Percentiles rank a stretch among this genome's conserved stretches.
Conservation (phyloP, 2,329 filamentous ascomycete species). For the Hymenoscyphus repandus region DNA sequence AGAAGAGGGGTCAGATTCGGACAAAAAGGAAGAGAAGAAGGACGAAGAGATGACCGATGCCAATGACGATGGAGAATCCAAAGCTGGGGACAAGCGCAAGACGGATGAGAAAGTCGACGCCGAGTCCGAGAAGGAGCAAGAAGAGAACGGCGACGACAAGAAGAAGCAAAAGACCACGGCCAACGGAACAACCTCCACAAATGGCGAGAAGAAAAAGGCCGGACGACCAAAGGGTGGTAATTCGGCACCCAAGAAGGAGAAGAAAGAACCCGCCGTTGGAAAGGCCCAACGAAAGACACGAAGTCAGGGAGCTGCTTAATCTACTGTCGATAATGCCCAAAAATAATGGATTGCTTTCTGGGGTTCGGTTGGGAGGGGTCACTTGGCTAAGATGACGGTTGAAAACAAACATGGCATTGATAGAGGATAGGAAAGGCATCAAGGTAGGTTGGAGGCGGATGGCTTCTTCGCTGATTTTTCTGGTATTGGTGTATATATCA, state of each 20-base stretch:
- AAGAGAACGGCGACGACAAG: constrained; percentile 8
- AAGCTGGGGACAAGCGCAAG: constrained; percentile 26
- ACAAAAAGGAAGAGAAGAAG: constrained; percentile 15
- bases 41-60: constrained; percentile 34
- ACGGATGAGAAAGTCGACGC: constrained; percentile 20
- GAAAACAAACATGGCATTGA: neutral
- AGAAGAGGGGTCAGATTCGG: constrained; percentile 28
- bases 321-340: neutral
- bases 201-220: constrained; percentile 25
- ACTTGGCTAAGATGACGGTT: neutral
- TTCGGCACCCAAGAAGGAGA: constrained; percentile 25
- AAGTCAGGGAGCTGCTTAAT: constrained; percentile 22
- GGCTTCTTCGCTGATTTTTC: neutral
- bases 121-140: constrained; percentile 13
- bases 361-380: neutral
- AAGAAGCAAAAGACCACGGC: constrained; percentile 15
- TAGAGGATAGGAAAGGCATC: neutral
- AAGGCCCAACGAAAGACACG: constrained; percentile 25
- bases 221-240: constrained; percentile 22
- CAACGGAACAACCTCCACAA: constrained; percentile 9
- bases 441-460: neutral
- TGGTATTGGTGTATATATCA: neutral
- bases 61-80: constrained; percentile 19
- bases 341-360: neutral
- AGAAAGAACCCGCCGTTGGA: constrained; percentile 25